A percentile compares a stretch with the other conserved stretches of the same genome.
These are phyloP conservation scores for sunflower (Helianthus annuus) DNA, from an alignment of 129 eudicot species.

Conservation along the genomic window HanXRQr2.0-SUNRISE NC_035440.2:24806283-24806782, in stretches of 20 bases:
- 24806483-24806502: not conserved
- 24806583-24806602: too few relatives aligned
- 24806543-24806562: not conserved
- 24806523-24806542: too few relatives aligned
- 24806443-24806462: not conserved
- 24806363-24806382: slow-evolving; percentile 43
- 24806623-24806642: too few relatives aligned
- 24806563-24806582: not conserved
- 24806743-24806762: too few relatives aligned
- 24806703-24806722: too few relatives aligned
- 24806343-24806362: slow-evolving; percentile 57
- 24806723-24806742: too few relatives aligned
- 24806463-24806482: not conserved
- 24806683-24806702: too few relatives aligned
- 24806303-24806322: slow-evolving; percentile 46
- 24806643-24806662: too few relatives aligned
- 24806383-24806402: not conserved
- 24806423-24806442: not conserved
- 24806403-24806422: slow-evolving; percentile 6
- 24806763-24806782: too few relatives aligned
- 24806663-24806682: too few relatives aligned
- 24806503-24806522: not conserved
- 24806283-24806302: slow-evolving; percentile 42
- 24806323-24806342: slow-evolving; percentile 51
- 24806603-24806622: too few relatives aligned